Percentiles rank a stretch among this genome's conserved stretches.
Conservation (phyloP, 345 rosid genomes). For the Nasturtium officinale region DNA sequence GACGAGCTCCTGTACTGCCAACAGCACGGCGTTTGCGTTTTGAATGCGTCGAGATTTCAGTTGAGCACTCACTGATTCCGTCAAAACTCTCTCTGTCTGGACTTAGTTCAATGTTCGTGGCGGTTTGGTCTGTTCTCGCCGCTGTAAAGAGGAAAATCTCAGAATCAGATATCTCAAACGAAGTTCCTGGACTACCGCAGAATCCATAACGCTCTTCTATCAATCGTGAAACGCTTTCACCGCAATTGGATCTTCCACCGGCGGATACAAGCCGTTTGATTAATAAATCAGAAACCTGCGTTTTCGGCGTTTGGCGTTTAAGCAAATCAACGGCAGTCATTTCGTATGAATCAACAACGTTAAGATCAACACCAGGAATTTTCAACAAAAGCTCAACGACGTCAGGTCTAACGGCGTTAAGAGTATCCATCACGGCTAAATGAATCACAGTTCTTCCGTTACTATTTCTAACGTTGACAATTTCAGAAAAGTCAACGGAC, state of each 20-base stretch:
- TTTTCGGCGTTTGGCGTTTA: constrained; percentile 59
- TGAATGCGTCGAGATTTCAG: constrained; percentile 32
- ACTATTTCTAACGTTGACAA: constrained; percentile 65
- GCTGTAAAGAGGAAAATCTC: constrained; percentile 80
- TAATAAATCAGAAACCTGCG: constrained; percentile 68
- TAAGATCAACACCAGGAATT: constrained; percentile 57
- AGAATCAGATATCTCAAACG: constrained; percentile 79
- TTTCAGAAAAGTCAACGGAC: constrained; percentile 43
- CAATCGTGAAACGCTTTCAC: constrained; percentile 51
- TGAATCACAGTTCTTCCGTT: constrained; percentile 84
- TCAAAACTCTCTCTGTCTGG: constrained; percentile 39
- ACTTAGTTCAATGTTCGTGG: constrained; percentile 13
- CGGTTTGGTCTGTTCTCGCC: constrained; percentile 33
- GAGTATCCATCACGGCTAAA: constrained; percentile 67
- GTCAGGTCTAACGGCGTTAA: constrained; percentile 50
- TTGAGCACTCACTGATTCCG: constrained; percentile 38
- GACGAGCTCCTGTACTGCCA: constrained; percentile 50
- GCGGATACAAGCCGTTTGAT: constrained; percentile 82
- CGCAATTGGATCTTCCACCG: constrained; percentile 64
- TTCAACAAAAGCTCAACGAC: constrained; percentile 75
- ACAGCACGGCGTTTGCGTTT: constrained; percentile 40
- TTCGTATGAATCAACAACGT: constrained; percentile 64
- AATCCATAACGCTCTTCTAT: constrained; percentile 63
- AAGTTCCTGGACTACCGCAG: constrained; percentile 79
- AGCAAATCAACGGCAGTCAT: constrained; percentile 88